Percentiles rank a stretch among this genome's conserved stretches.
These are phyloP conservation scores for Tulasnella sp. DNA, from an alignment of 768 basidiomycete species.

Conservation along the genomic window DNA sequence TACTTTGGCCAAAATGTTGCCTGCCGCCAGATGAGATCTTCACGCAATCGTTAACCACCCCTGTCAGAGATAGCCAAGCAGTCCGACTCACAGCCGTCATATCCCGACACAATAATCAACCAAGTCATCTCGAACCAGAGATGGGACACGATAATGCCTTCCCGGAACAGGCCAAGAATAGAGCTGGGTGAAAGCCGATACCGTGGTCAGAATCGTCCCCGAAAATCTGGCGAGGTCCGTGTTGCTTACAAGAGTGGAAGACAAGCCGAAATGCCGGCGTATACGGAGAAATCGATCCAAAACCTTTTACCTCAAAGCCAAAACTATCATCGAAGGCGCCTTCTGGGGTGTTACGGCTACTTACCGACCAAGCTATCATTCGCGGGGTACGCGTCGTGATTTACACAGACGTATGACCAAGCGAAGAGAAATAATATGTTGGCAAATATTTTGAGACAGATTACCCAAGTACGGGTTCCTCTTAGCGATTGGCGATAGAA, in stretches of 20 bases:
- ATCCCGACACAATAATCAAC: background rate
- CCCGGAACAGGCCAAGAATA: background rate
- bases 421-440: constrained; percentile 7
- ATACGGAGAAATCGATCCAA: background rate
- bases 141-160: background rate
- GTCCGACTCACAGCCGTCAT: constrained; percentile 2
- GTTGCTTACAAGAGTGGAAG: background rate
- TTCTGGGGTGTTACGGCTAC: background rate
- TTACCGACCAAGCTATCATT: background rate
- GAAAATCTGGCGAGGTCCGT: too few species aligned
- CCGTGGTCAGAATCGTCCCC: background rate
- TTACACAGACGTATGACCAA: background rate
- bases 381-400: background rate
- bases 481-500: background rate
- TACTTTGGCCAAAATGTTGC: background rate
- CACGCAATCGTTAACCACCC: background rate
- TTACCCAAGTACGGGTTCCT: background rate
- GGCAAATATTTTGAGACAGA: background rate
- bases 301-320: background rate
- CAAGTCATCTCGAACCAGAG: background rate
- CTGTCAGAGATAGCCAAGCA: background rate
- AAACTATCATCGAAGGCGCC: background rate
- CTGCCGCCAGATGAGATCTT: background rate
- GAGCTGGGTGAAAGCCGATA: background rate
- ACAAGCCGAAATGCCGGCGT: background rate